phyloP scores from a whole-genome alignment of 2,329 filamentous ascomycete species.

The Macrophomina tecta region DNA sequence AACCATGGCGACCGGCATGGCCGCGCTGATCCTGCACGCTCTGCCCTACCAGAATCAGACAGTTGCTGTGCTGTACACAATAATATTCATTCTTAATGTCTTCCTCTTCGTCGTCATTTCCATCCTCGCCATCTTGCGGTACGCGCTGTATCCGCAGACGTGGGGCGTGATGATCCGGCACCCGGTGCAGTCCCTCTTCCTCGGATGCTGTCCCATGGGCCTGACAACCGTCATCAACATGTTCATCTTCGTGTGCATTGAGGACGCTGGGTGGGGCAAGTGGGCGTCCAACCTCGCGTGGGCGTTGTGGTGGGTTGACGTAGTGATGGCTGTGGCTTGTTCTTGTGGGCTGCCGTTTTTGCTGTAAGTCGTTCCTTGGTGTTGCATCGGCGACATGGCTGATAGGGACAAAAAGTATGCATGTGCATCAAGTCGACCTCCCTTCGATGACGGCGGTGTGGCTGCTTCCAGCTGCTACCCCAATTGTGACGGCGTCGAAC shows the following conservation, averaged over 20 bases:
- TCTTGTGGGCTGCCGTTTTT: conserved; percentile 64
- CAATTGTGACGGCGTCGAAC: conserved; percentile 68
- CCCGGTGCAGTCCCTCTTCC: conserved; percentile 70
- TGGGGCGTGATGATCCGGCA: conserved; percentile 71
- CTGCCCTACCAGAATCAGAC: conserved; percentile 66
- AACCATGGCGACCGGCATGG: conserved; percentile 70
- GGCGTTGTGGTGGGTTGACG: conserved; percentile 59
- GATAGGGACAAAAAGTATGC: background rate
- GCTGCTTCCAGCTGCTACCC: conserved; percentile 70
- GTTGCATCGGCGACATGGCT: background rate
- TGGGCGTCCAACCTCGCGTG: conserved; percentile 61
- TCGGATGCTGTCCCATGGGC: conserved; percentile 72
- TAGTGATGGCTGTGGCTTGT: conserved; percentile 50
- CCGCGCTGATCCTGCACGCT: conserved; percentile 66
- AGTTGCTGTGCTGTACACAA: conserved; percentile 64
- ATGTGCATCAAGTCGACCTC: conserved; percentile 40
- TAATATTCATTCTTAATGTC: conserved; percentile 67
- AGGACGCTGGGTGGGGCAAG: conserved; percentile 32
- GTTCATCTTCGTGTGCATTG: conserved; percentile 64
- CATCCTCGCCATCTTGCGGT: conserved; percentile 63
- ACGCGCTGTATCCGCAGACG: conserved; percentile 69
- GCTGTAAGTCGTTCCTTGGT: conserved; percentile 48
- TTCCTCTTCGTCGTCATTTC: conserved; percentile 63
- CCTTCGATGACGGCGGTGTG: conserved; percentile 68
- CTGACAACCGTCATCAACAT: conserved; percentile 72